These are phyloP conservation scores for Cetraspora pellucida DNA, from an alignment of 192 early-diverging fungal species.

Conservation along the genomic window DNA sequence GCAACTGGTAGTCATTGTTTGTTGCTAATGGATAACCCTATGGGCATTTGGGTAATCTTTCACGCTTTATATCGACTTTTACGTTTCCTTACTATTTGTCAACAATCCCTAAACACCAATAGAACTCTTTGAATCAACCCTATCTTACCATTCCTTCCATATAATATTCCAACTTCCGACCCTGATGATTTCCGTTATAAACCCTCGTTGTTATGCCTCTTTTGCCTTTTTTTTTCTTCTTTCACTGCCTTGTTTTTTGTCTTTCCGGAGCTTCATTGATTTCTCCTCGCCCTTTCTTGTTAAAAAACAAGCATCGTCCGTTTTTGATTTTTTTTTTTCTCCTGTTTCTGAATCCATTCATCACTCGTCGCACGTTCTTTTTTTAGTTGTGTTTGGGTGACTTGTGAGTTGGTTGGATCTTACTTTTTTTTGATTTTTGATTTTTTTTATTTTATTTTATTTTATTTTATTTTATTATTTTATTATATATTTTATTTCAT, in stretches of 20 bases:
- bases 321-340: conserved; percentile 3
- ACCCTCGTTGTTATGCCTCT: neutral
- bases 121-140: neutral
- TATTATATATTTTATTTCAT: no score
- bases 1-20: neutral
- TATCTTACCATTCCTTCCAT: neutral
- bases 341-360: neutral
- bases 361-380: neutral
- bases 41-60: neutral
- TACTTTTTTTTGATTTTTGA: no score
- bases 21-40: neutral
- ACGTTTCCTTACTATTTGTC: neutral
- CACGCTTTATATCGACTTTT: neutral
- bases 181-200: conserved; percentile 14
- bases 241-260: conserved; percentile 12
- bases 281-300: neutral
- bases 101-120: neutral
- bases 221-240: conserved; percentile 7
- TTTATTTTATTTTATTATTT: no score
- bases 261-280: neutral
- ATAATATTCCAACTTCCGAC: conserved; percentile 19
- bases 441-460: no score
- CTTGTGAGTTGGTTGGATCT: neutral
- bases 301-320: neutral
- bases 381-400: conserved; percentile 1